phyloP scores from a whole-genome alignment of 228 moss, liverwort and hornwort species.

The Sphagnum fallax region DNA sequence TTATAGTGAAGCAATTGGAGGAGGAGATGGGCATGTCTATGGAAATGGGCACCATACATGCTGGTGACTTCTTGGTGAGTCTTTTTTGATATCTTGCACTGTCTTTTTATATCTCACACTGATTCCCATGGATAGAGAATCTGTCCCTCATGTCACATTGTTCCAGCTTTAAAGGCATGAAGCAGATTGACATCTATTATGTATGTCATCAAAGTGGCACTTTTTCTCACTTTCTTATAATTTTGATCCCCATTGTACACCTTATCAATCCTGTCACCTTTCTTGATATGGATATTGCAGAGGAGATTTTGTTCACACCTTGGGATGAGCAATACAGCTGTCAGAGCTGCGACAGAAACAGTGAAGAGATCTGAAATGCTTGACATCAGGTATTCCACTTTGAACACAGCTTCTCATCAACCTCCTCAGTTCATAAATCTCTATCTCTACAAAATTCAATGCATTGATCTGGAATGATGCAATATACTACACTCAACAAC shows the following conservation, averaged over 20 bases:
- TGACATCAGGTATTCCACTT: slow-evolving; percentile 66
- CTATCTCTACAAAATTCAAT: neutral
- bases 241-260: no score
- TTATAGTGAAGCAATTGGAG: slow-evolving; percentile 87
- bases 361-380: slow-evolving; percentile 91
- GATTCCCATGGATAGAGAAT: neutral
- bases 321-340: slow-evolving; percentile 83
- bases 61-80: slow-evolving; percentile 76
- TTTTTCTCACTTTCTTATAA: no score
- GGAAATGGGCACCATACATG: slow-evolving; percentile 96
- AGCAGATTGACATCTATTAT: no score
- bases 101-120: neutral
- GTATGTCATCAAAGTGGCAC: no score
- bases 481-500: no score
- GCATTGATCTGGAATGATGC: no score
- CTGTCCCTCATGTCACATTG: neutral
- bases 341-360: slow-evolving; percentile 89
- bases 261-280: no score
- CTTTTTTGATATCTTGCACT: neutral
- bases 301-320: slow-evolving; percentile 97
- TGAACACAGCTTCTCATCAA: neutral
- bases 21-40: slow-evolving; percentile 96
- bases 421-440: neutral
- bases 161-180: neutral
- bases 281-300: slow-evolving; percentile 15